phyloP scores from a whole-genome alignment of 805 yeast genomes.

The Metschnikowia amazonensis region DNA sequence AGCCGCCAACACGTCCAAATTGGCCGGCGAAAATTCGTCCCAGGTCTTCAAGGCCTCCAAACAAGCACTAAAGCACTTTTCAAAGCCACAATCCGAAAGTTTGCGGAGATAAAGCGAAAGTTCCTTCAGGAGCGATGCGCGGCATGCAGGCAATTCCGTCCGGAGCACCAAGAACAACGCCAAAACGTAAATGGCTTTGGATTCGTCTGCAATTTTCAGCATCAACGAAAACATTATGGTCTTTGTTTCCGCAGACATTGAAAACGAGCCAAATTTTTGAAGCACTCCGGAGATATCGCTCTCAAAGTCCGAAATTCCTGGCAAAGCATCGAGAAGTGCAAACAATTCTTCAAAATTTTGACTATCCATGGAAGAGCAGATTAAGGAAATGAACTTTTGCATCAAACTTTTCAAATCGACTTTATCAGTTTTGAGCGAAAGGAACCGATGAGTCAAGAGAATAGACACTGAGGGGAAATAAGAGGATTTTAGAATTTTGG shows the following conservation, averaged over 20 bases:
- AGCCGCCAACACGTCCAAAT: conserved; percentile 21
- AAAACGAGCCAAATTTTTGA: conserved; percentile 9
- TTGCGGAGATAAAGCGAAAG: conserved; percentile 6
- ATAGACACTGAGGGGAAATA: not conserved
- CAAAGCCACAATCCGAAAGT: conserved; percentile 10
- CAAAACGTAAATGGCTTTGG: conserved; percentile 8
- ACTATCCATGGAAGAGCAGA: conserved; percentile 2
- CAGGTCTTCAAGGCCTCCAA: conserved; percentile 18
- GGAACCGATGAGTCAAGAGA: conserved; percentile 9
- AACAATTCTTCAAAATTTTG: conserved; percentile 7
- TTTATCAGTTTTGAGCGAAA: conserved; percentile 6
- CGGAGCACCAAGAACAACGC: conserved; percentile 15
- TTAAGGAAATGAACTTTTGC: conserved; percentile 4
- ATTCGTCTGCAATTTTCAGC: conserved; percentile 3
- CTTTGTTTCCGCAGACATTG: conserved; percentile 1
- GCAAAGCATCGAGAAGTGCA: conserved; percentile 8
- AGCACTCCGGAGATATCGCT: not conserved
- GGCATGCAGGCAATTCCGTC: not conserved
- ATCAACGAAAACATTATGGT: conserved; percentile 10
- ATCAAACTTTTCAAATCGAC: conserved; percentile 5
- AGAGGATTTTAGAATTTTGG: too few species aligned
- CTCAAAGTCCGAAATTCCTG: conserved; percentile 1
- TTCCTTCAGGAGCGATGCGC: not conserved
- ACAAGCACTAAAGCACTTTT: conserved; percentile 13
- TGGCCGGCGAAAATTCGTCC: conserved; percentile 10